These are phyloP conservation scores for Capronia epimyces DNA, from an alignment of 2,329 filamentous ascomycete species.

Conservation along the genomic window DNA sequence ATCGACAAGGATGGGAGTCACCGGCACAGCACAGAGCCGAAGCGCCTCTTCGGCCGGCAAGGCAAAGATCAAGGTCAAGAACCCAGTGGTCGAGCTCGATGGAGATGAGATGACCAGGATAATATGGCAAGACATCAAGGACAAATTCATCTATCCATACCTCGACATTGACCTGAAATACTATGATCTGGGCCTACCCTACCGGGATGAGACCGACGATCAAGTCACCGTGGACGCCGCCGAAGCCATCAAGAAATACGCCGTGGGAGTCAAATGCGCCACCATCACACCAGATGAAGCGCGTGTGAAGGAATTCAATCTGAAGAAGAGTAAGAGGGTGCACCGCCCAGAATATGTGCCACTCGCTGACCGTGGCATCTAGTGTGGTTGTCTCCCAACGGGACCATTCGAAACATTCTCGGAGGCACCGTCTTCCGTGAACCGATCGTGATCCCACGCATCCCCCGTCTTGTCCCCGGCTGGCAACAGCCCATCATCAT, in stretches of 20 bases:
- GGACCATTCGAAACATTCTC: constrained; percentile 67
- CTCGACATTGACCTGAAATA: constrained; percentile 98
- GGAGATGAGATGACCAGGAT: constrained; percentile 95
- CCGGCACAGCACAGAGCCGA: constrained; percentile 34
- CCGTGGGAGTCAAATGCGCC: constrained; percentile 96
- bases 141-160: constrained; percentile 64
- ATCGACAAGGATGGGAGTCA: constrained; percentile 14
- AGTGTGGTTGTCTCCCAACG: constrained; percentile 99
- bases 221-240: constrained; percentile 92
- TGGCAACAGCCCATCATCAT: constrained; percentile 99
- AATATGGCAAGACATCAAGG: constrained; percentile 99
- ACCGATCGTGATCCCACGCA: constrained; percentile 90
- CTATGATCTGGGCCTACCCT: constrained; percentile 88
- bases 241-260: constrained; percentile 98
- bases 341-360: constrained; percentile 2
- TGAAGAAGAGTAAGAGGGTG: constrained; percentile 77
- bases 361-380: constrained; percentile 17
- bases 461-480: constrained; percentile 88
- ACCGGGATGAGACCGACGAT: constrained; percentile 93
- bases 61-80: constrained; percentile 98
- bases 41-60: constrained; percentile 43
- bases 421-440: constrained; percentile 98
- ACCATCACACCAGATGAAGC: constrained; percentile 98
- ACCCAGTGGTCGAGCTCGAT: constrained; percentile 95
- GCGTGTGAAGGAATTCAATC: constrained; percentile 93